Conservation (phyloP, 305 asterid genomes). For the Fraxinus ornus region DNA sequence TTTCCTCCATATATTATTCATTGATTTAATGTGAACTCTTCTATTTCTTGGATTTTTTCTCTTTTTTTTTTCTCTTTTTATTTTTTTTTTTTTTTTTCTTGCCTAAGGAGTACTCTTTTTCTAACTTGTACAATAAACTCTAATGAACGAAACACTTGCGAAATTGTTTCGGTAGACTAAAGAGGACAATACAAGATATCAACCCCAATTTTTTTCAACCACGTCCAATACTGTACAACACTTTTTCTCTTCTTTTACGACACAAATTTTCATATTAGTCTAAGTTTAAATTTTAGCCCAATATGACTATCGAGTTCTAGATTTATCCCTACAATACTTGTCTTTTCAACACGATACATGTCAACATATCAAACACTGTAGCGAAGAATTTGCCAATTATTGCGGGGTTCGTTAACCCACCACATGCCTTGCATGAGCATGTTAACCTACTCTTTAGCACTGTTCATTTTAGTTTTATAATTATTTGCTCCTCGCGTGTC, state of each 20-base stretch:
- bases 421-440: constrained; percentile 2
- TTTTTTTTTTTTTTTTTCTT: too few relatives aligned
- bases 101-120: neutral
- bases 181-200: neutral
- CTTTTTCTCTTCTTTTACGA: neutral
- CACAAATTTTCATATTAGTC: neutral
- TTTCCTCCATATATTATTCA: too few relatives aligned
- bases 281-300: neutral
- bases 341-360: neutral
- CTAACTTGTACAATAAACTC: neutral
- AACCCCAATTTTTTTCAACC: neutral
- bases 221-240: neutral
- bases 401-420: neutral
- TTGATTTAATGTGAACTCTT: neutral
- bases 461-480: neutral
- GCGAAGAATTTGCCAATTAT: neutral
- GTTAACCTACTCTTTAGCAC: neutral
- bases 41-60: neutral
- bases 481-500: neutral
- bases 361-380: neutral
- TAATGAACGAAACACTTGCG: neutral
- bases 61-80: too few relatives aligned
- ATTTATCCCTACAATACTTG: neutral
- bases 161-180: neutral
- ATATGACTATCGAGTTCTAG: neutral